These are phyloP conservation scores for Elaeis guineensis DNA, from an alignment of 176 grass and related monocot genomes.

Conservation along the genomic window DNA sequence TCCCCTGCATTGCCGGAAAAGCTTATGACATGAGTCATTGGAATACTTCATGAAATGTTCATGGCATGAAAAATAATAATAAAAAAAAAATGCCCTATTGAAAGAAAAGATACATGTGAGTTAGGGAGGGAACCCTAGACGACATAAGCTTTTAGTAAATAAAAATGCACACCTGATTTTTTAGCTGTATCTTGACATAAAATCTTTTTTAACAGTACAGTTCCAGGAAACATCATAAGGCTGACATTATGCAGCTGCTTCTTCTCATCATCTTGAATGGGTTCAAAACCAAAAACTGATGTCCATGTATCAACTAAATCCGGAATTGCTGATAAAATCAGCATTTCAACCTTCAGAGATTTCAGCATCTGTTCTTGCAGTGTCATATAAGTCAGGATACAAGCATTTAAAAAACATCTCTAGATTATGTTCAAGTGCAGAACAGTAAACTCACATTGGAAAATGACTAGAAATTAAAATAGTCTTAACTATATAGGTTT, in stretches of 20 bases:
- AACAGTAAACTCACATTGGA: constrained; percentile 3
- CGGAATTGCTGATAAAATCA: constrained; percentile 65
- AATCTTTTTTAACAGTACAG: constrained; percentile 54
- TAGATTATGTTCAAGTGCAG: neutral
- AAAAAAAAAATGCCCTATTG: too few species aligned
- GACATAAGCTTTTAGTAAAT: too few species aligned
- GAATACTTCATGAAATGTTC: too few species aligned
- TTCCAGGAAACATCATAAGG: constrained; percentile 49
- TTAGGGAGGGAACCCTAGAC: too few species aligned
- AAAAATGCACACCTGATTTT: constrained; percentile 21
- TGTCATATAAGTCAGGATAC: neutral
- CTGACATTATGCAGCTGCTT: constrained; percentile 43
- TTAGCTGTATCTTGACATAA: constrained; percentile 23
- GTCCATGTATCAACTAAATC: constrained; percentile 56
- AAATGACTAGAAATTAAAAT: too few species aligned
- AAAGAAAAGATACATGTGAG: too few species aligned
- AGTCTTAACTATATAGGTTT: too few species aligned
- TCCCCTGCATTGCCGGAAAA: too few species aligned
- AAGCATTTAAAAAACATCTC: neutral
- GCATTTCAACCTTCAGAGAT: constrained; percentile 55
- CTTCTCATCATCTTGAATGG: constrained; percentile 53
- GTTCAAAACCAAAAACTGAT: constrained; percentile 45
- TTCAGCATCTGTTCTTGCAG: constrained; percentile 44
- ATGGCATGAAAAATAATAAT: too few species aligned
- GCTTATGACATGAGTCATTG: too few species aligned